Percentiles rank a stretch among this genome's conserved stretches.
These are phyloP conservation scores for Thielaviopsis populi DNA, from an alignment of 2,329 filamentous ascomycete species.

Conservation along the genomic window DNA sequence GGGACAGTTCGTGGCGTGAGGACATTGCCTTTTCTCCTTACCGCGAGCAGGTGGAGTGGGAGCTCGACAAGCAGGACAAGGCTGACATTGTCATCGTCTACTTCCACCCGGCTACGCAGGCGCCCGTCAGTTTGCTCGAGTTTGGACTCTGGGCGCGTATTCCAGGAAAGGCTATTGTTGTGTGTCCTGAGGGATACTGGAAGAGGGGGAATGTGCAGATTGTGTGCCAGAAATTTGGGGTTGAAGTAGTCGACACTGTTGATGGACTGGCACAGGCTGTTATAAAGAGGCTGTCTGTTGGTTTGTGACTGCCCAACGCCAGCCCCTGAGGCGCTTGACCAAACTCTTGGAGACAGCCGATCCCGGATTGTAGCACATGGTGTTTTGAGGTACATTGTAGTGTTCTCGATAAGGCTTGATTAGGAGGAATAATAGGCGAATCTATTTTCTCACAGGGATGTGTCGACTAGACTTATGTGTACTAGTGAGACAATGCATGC, in stretches of 20 bases:
- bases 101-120: constrained; percentile 37
- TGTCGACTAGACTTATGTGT: no score
- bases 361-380: no score
- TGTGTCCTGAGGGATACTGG: constrained; percentile 36
- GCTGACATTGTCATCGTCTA: constrained; percentile 42
- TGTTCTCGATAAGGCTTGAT: no score
- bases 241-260: constrained; percentile 29
- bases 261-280: not conserved
- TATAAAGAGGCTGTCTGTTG: no score
- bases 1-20: constrained; percentile 39
- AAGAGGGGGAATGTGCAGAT: constrained; percentile 48
- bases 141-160: constrained; percentile 35
- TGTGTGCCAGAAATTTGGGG: constrained; percentile 34
- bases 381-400: no score
- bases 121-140: constrained; percentile 45
- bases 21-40: constrained; percentile 34
- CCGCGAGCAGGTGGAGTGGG: constrained; percentile 43
- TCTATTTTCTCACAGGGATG: no score
- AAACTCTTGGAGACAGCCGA: no score
- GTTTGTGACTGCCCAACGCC: no score
- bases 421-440: no score
- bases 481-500: no score
- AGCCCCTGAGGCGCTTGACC: no score
- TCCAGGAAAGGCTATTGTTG: constrained; percentile 36
- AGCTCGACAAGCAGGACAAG: constrained; percentile 39